Percentiles rank a stretch among this genome's conserved stretches.
Evolutionary conservation across 163 green algal species (phyloP).

Genomic region (Chloromonas sp.): DNA sequence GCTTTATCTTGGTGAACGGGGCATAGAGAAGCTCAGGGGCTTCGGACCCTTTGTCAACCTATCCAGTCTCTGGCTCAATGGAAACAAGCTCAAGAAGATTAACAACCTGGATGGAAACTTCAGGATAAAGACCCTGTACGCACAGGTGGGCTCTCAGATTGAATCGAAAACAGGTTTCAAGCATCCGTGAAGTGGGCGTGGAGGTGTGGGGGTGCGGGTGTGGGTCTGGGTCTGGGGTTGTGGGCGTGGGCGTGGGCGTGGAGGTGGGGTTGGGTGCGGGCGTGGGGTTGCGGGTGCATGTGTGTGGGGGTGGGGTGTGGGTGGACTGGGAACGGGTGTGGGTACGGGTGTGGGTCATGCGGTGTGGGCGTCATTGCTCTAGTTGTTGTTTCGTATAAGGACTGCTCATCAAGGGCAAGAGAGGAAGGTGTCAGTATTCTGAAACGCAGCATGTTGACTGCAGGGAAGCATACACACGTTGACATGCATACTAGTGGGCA

Average conservation of each 20-base stretch:
- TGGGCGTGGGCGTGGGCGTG: background rate
- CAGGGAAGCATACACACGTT: too few relatives aligned
- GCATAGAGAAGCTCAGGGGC: conserved; percentile 50
- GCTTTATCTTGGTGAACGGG: conserved; percentile 46
- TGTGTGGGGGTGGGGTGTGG: background rate
- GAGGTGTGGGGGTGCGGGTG: background rate
- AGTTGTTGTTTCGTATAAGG: too few relatives aligned
- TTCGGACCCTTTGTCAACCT: conserved; percentile 63
- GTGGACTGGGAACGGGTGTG: too few relatives aligned
- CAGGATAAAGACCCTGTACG: conserved; percentile 53
- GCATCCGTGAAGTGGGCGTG: background rate
- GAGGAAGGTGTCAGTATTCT: too few relatives aligned
- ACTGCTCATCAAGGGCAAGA: too few relatives aligned
- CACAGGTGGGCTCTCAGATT: conserved; percentile 28
- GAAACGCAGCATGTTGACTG: too few relatives aligned
- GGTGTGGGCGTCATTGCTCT: too few relatives aligned
- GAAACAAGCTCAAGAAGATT: conserved; percentile 62
- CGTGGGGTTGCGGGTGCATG: background rate
- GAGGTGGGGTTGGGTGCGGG: too few relatives aligned
- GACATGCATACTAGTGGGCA: too few relatives aligned
- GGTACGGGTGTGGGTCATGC: too few relatives aligned
- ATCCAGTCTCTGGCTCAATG: conserved; percentile 58
- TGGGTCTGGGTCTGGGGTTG: background rate
- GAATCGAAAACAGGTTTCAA: too few relatives aligned
- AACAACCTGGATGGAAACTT: conserved; percentile 58